Evolutionary conservation across 2,329 filamentous ascomycete species (phyloP).

Genomic region (Colletotrichum sp.): DNA sequence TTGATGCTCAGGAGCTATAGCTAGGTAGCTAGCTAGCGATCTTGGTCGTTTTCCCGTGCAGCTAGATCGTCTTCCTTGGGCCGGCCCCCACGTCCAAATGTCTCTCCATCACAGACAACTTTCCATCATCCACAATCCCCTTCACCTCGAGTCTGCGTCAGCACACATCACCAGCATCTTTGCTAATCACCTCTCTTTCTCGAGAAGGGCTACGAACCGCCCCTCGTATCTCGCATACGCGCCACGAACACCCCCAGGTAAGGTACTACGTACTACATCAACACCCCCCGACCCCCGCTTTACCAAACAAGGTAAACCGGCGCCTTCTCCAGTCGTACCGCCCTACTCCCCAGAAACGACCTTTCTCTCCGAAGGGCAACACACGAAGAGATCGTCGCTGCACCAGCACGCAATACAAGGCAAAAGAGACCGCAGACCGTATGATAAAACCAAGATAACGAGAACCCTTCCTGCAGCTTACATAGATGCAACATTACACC

Average conservation of each 20-base stretch:
- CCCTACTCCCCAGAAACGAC: not conserved
- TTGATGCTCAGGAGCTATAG: not conserved
- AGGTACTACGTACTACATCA: not conserved
- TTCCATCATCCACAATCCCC: not conserved
- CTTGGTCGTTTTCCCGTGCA: not conserved
- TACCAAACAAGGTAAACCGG: not conserved
- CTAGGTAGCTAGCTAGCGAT: not conserved
- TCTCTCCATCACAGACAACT: not conserved
- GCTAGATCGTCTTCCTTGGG: not conserved
- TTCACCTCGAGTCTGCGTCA: not conserved
- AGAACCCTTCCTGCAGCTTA: not conserved
- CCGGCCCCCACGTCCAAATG: not conserved
- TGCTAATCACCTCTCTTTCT: not conserved
- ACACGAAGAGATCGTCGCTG: not conserved
- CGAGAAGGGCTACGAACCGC: not conserved
- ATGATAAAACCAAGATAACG: not conserved
- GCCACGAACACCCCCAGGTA: not conserved
- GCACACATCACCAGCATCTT: not conserved
- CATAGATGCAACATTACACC: not conserved
- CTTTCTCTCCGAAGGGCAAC: not conserved
- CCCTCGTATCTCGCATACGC: not conserved
- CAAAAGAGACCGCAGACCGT: not conserved
- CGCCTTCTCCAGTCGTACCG: not conserved
- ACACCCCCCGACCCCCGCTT: not conserved
- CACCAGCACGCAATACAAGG: not conserved